These are phyloP conservation scores for Plasmodium sp. DNA, from an alignment of 169 alveolate genomes.

Conservation along the genomic window DNA sequence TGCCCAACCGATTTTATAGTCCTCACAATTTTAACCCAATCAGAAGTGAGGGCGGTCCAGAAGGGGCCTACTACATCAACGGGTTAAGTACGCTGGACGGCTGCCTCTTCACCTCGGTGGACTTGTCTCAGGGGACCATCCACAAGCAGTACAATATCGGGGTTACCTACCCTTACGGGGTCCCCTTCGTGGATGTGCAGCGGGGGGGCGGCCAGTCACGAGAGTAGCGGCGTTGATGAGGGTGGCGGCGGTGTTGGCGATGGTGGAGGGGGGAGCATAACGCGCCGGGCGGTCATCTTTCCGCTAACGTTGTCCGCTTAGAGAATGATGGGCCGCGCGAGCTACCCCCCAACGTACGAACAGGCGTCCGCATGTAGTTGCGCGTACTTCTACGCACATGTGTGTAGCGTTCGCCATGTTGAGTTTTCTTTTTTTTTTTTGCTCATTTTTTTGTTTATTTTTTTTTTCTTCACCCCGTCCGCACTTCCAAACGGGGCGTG, in stretches of 20 bases:
- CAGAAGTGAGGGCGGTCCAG: neutral
- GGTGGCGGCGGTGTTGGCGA: neutral
- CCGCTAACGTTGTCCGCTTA: neutral
- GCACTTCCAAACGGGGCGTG: neutral
- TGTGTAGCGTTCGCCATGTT: neutral
- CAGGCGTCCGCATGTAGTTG: neutral
- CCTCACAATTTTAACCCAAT: conserved; percentile 9
- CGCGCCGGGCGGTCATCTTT: neutral
- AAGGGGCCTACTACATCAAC: conserved; percentile 16
- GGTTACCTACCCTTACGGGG: conserved; percentile 64
- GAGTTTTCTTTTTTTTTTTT: neutral
- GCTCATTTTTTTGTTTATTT: no score
- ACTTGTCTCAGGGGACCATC: conserved; percentile 17
- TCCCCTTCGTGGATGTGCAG: conserved; percentile 27
- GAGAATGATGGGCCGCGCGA: neutral
- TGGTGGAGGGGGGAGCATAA: neutral
- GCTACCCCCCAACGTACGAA: neutral
- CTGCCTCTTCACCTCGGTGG: conserved; percentile 42
- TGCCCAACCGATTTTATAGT: conserved; percentile 9
- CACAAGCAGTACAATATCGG: conserved; percentile 33
- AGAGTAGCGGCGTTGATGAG: no score
- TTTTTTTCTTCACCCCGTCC: neutral
- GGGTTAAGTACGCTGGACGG: neutral
- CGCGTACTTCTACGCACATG: neutral
- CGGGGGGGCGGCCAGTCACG: neutral